Conservation (phyloP, 2,329 filamentous ascomycete genomes). For the Xylaria sp. region DNA sequence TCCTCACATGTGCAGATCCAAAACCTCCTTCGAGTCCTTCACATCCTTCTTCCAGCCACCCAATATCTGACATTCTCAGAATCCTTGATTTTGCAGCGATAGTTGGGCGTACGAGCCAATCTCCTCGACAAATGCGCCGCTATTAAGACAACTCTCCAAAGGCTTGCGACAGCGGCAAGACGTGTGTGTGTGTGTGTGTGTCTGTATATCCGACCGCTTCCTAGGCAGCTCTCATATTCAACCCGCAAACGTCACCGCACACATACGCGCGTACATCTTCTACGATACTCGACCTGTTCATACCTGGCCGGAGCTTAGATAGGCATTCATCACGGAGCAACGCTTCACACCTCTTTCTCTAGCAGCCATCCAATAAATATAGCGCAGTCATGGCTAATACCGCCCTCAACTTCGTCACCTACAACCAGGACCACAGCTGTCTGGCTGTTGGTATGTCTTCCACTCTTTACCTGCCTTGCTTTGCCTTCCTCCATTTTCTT, state of each 20-base stretch:
- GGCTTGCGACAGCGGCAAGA: constrained; percentile 28
- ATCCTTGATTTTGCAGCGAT: no score
- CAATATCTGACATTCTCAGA: constrained; percentile 14
- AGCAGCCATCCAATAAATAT: background rate
- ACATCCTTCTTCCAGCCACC: constrained; percentile 9
- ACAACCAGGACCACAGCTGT: constrained; percentile 98
- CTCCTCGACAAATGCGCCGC: constrained; percentile 23
- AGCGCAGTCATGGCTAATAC: constrained; percentile 63
- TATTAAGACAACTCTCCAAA: constrained; percentile 19
- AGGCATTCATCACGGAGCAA: background rate
- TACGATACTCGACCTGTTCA: background rate
- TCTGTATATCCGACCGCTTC: background rate
- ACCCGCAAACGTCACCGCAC: background rate
- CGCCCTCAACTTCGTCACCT: constrained; percentile 95
- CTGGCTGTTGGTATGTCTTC: constrained; percentile 80
- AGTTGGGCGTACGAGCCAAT: background rate
- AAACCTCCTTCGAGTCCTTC: background rate
- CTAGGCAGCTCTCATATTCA: background rate
- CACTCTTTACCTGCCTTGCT: background rate
- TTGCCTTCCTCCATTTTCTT: background rate
- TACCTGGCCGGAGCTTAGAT: background rate
- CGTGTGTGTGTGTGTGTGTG: no score
- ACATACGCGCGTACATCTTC: background rate
- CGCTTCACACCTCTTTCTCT: background rate
- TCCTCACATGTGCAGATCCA: background rate